phyloP scores from a whole-genome alignment of 495 filamentous ascomycete genomes.

The Durotheca rogersii region DNA sequence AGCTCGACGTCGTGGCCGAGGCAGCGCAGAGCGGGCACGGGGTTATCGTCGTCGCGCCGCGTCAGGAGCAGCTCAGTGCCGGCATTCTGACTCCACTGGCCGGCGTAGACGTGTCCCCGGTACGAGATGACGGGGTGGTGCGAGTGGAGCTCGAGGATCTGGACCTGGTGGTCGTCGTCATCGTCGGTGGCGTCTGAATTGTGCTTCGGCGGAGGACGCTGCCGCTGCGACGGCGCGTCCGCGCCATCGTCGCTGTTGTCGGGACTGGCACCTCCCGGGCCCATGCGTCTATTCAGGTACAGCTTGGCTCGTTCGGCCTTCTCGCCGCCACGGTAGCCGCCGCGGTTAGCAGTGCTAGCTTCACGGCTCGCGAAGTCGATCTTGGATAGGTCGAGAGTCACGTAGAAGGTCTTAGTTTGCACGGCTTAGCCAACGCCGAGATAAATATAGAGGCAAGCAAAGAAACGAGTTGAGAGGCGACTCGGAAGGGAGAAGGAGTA shows the following conservation, averaged over 20 bases:
- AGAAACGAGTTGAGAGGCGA: too few species aligned
- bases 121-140: slow-evolving; percentile 71
- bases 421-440: too few species aligned
- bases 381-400: slow-evolving; percentile 56
- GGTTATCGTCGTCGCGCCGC: slow-evolving; percentile 43
- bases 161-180: slow-evolving; percentile 54
- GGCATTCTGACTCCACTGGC: slow-evolving; percentile 72
- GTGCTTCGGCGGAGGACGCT: slow-evolving; percentile 5
- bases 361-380: slow-evolving; percentile 46
- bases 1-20: slow-evolving; percentile 58
- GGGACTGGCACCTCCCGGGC: slow-evolving; percentile 8
- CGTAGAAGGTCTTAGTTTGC: slow-evolving; percentile 51
- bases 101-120: slow-evolving; percentile 70
- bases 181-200: neutral
- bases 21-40: slow-evolving; percentile 43
- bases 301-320: slow-evolving; percentile 28
- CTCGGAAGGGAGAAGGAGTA: too few species aligned
- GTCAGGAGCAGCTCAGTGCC: slow-evolving; percentile 79
- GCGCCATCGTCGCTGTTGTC: slow-evolving; percentile 18
- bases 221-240: too few species aligned
- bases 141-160: slow-evolving; percentile 77
- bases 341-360: slow-evolving; percentile 1
- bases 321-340: slow-evolving; percentile 26
- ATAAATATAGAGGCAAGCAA: too few species aligned
- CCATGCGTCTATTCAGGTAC: slow-evolving; percentile 26